phyloP scores from a whole-genome alignment of 2,329 filamentous ascomycete species.

The Fusarium dimerum region DNA sequence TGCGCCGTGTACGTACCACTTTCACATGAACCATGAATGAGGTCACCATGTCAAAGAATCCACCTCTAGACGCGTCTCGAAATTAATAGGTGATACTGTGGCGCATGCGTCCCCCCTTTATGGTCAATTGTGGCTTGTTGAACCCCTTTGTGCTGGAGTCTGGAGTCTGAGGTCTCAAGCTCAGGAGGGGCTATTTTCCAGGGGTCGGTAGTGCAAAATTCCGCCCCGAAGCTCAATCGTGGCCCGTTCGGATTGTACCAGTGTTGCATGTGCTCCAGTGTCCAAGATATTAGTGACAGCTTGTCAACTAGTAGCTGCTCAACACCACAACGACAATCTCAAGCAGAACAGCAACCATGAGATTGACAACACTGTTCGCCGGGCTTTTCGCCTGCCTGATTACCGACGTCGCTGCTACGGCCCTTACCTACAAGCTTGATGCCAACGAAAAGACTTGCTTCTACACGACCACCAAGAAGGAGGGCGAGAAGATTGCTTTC shows the following conservation, averaged over 20 bases:
- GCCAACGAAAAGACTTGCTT: slow-evolving; percentile 97
- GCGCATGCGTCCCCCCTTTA: slow-evolving; percentile 1
- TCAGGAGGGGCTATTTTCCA: slow-evolving; percentile 18
- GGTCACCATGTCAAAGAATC: slow-evolving; percentile 19
- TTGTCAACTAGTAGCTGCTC: slow-evolving; percentile 29
- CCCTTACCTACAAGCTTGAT: slow-evolving; percentile 87
- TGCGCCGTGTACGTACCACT: slow-evolving; percentile 11
- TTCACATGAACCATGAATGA: slow-evolving; percentile 19
- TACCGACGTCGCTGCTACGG: slow-evolving; percentile 77
- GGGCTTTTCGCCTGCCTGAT: slow-evolving; percentile 72
- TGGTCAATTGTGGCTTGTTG: slow-evolving; percentile 19
- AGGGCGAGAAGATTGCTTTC: slow-evolving; percentile 89
- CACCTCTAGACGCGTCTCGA: slow-evolving; percentile 18
- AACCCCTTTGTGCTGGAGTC: not conserved
- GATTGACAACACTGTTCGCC: slow-evolving; percentile 59
- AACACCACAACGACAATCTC: slow-evolving; percentile 30
- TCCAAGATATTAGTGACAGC: slow-evolving; percentile 30
- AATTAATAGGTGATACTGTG: slow-evolving; percentile 10
- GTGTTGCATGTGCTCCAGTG: slow-evolving; percentile 15
- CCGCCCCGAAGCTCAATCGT: slow-evolving; percentile 32
- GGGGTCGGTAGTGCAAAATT: slow-evolving; percentile 28
- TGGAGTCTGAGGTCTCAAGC: not conserved
- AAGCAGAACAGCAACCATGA: slow-evolving; percentile 54
- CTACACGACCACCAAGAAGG: slow-evolving; percentile 76
- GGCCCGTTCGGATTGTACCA: slow-evolving; percentile 24